Base-by-base conservation (phyloP, 2,329 filamentous ascomycete species). In the Hyphodiscus sp. region DNA sequence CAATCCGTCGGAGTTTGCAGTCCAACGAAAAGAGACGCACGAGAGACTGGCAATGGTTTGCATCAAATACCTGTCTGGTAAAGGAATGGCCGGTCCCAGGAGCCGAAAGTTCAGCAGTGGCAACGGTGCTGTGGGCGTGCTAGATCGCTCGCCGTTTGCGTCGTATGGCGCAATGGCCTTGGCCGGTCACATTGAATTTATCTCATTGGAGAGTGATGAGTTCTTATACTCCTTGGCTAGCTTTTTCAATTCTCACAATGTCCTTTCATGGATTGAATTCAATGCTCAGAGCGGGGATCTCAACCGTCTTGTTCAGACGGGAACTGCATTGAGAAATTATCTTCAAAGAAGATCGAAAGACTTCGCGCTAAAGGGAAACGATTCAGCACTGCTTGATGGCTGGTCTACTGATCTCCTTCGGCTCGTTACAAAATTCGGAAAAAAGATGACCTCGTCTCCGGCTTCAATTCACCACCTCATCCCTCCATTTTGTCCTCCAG, bases 391-490 rank as follows among this genome's bases (percentile, higher is more conserved):
- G 8, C 23, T 26, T 26, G 23, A 26, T 26, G 51, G 45, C 8
- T 72, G 70, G 69, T 51, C 63, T 1, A 63, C 57, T 6, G 69
- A 71, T 56, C 58, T 71, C 1, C 63, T 63, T 15, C 61, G 65
- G 1, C 49, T 72, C 2, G 63, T 61, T 0, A 65, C 63, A 2
- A 66, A 68, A 41, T 73, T 73, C 59, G 65, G 61, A 9, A 53
- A 55, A 16, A 59, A 61, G 7, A 54, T 73, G 1, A 18, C 58
- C 7, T 41, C 48, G 9, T 63, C 58, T 3, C 69, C 70, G n/a
- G 52, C 58, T 1, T 64, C 69, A 1, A 70, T 72, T n/a, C 67
- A 68, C 53, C 64, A 58, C 41, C 59, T 70, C 1, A 65, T 71
- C n/a, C 69, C 66, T 1, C 67, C 69, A 2, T 62, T 72, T 47